Evolutionary conservation across 176 grass and related monocot genomes (phyloP).

Genomic region (Chrysopogon serrulatus): DNA sequence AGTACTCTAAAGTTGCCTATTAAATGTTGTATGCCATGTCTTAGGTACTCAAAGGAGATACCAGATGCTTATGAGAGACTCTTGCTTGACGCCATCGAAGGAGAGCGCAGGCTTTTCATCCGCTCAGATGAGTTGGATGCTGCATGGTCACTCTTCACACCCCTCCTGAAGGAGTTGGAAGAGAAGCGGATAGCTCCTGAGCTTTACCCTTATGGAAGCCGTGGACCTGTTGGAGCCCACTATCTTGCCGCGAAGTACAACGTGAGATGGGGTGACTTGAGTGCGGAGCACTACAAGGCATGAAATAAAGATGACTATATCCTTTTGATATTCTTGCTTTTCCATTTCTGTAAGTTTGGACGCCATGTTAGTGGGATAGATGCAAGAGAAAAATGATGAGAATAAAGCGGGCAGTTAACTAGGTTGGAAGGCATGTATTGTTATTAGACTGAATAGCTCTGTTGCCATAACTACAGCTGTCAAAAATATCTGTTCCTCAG

Average conservation of each 20-base stretch:
- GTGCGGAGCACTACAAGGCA: slow-evolving; percentile 47
- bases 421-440: not conserved
- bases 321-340: not conserved
- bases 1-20: not conserved
- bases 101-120: slow-evolving; percentile 92
- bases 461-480: not conserved
- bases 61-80: slow-evolving; percentile 92
- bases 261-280: slow-evolving; percentile 75
- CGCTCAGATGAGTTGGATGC: slow-evolving; percentile 94
- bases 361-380: not conserved
- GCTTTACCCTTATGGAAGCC: slow-evolving; percentile 79
- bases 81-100: slow-evolving; percentile 86
- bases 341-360: not conserved
- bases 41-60: slow-evolving; percentile 94
- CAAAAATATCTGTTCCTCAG: not conserved
- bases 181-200: slow-evolving; percentile 70
- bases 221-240: slow-evolving; percentile 78
- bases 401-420: slow-evolving; percentile 22
- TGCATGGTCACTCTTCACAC: slow-evolving; percentile 86
- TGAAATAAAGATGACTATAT: not conserved
- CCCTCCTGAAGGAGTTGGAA: slow-evolving; percentile 75
- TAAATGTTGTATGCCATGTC: not conserved
- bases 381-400: not conserved
- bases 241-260: slow-evolving; percentile 89
- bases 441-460: not conserved